Percentiles rank a stretch among this genome's conserved stretches.
Conservation (phyloP, 1,139 yeast species). For the Suhomyces bribrorum region DNA sequence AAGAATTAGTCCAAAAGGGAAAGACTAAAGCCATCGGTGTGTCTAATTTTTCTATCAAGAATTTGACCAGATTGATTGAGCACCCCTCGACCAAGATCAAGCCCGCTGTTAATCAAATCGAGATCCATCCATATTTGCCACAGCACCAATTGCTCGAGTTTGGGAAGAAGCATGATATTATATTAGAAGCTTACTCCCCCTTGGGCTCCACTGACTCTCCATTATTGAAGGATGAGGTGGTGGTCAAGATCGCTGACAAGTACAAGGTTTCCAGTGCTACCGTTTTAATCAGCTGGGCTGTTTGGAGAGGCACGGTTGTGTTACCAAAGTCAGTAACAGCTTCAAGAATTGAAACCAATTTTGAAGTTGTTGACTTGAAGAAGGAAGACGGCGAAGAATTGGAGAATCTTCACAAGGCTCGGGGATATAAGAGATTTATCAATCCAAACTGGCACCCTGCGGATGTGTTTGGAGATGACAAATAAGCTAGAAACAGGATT, state of each 20-base stretch:
- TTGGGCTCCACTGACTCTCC: slow-evolving; percentile 25
- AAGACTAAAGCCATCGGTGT: slow-evolving; percentile 24
- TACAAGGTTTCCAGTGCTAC: slow-evolving; percentile 19
- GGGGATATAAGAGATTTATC: slow-evolving; percentile 19
- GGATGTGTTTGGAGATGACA: slow-evolving; percentile 15
- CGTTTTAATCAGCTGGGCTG: slow-evolving; percentile 23
- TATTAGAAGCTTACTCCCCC: slow-evolving; percentile 25
- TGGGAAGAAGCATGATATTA: slow-evolving; percentile 18
- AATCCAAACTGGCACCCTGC: slow-evolving; percentile 19
- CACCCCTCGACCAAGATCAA: slow-evolving; percentile 18
- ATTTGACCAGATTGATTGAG: slow-evolving; percentile 18
- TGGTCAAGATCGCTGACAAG: slow-evolving; percentile 19
- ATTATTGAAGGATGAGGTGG: slow-evolving; percentile 17
- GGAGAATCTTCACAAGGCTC: slow-evolving; percentile 15
- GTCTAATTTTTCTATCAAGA: slow-evolving; percentile 20
- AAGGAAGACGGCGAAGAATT: slow-evolving; percentile 19
- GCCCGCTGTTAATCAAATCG: slow-evolving; percentile 25
- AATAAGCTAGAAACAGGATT: not conserved
- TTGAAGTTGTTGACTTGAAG: slow-evolving; percentile 16
- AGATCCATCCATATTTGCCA: slow-evolving; percentile 26
- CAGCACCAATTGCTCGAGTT: slow-evolving; percentile 20
- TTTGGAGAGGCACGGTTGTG: slow-evolving; percentile 25
- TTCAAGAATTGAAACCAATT: slow-evolving; percentile 20
- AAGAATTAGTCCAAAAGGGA: slow-evolving; percentile 13
- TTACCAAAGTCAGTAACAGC: slow-evolving; percentile 24